phyloP scores from a whole-genome alignment of 208 protist genomes.

The Trypanosoma lewisi region DNA sequence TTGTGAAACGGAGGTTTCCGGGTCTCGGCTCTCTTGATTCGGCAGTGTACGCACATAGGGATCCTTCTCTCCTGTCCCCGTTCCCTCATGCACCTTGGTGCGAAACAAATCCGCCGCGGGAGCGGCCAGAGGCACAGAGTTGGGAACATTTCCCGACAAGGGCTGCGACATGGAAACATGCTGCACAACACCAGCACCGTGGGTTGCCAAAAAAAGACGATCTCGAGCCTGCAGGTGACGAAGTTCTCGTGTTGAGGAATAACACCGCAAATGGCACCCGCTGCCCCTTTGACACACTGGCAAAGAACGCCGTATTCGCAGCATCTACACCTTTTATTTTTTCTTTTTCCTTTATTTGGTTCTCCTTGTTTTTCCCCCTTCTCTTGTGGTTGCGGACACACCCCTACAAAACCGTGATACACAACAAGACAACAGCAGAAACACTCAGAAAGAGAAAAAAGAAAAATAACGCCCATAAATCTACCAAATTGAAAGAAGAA shows the following conservation, averaged over 20 bases:
- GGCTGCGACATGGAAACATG: constrained; percentile 48
- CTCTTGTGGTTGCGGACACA: too few relatives aligned
- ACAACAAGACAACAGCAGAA: too few relatives aligned
- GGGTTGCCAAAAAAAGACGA: constrained; percentile 40
- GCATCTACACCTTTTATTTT: constrained; percentile 2
- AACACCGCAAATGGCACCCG: not conserved
- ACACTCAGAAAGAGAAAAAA: constrained; percentile 4
- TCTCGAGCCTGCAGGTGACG: constrained; percentile 52
- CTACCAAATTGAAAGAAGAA: constrained; percentile 12
- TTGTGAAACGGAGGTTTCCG: constrained; percentile 56
- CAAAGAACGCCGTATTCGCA: not conserved
- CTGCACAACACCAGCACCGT: constrained; percentile 66
- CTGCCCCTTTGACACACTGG: not conserved
- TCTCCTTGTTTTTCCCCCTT: too few relatives aligned
- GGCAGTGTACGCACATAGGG: constrained; percentile 78
- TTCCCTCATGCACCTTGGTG: constrained; percentile 73
- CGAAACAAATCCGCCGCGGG: constrained; percentile 73
- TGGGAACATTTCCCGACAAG: not conserved
- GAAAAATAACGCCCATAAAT: not conserved
- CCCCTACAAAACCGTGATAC: too few relatives aligned
- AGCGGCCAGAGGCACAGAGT: constrained; percentile 35
- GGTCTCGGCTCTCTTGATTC: constrained; percentile 52
- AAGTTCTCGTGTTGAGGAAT: constrained; percentile 1
- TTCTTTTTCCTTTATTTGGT: too few relatives aligned
- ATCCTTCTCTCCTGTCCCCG: constrained; percentile 67